Evolutionary conservation across 2,329 filamentous ascomycete species (phyloP).

Genomic region (Colletotrichum melonis): DNA sequence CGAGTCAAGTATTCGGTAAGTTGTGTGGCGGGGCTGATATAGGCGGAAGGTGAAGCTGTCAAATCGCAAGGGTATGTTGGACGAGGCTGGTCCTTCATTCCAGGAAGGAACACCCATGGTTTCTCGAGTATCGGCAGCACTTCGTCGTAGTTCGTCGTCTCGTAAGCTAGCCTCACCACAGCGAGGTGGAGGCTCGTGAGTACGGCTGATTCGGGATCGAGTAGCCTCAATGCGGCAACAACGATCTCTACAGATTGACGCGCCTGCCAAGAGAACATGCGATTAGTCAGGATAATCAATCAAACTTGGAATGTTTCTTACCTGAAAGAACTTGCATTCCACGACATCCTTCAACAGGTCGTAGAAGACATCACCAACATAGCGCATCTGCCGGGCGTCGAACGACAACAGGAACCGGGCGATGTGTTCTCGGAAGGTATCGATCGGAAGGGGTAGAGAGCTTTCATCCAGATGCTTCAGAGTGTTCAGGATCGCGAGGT

Average conservation of each 20-base stretch:
- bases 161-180: slow-evolving; percentile 69
- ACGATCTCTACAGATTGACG: slow-evolving; percentile 58
- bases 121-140: slow-evolving; percentile 73
- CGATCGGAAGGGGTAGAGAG: slow-evolving; percentile 14
- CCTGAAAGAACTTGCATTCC: slow-evolving; percentile 53
- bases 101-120: slow-evolving; percentile 74
- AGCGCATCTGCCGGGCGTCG: slow-evolving; percentile 64
- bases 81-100: slow-evolving; percentile 49
- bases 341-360: slow-evolving; percentile 55
- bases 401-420: slow-evolving; percentile 60
- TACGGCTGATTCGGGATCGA: slow-evolving; percentile 75
- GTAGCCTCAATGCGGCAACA: slow-evolving; percentile 66
- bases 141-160: slow-evolving; percentile 62
- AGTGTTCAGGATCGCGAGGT: slow-evolving; percentile 58
- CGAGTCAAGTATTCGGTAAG: slow-evolving; percentile 66
- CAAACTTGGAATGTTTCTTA: slow-evolving; percentile 41
- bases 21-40: slow-evolving; percentile 68
- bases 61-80: slow-evolving; percentile 58
- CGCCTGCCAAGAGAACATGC: slow-evolving; percentile 48
- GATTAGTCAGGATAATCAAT: slow-evolving; percentile 30
- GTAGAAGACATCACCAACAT: slow-evolving; percentile 57
- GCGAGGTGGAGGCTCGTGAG: slow-evolving; percentile 73
- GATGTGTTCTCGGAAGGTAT: slow-evolving; percentile 52
- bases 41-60: slow-evolving; percentile 60
- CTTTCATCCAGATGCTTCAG: slow-evolving; percentile 42